phyloP scores from a whole-genome alignment of 2,329 filamentous ascomycete genomes.

The Zasmidium angulare region DNA sequence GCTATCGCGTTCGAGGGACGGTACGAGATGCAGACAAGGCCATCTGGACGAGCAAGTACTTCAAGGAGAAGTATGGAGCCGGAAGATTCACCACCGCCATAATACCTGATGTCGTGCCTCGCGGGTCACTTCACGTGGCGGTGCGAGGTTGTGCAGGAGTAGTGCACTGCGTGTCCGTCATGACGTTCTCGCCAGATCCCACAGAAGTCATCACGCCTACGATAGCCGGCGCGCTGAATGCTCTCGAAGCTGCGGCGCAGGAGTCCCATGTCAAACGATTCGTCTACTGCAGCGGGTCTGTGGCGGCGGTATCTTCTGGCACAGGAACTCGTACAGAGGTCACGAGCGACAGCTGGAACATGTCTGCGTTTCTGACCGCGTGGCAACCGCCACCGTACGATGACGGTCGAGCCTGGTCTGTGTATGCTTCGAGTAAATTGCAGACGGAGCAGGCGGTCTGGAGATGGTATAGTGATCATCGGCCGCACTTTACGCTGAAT shows the following conservation, averaged over 20 bases:
- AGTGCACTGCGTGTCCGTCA: constrained; percentile 48
- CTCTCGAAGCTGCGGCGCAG: constrained; percentile 43
- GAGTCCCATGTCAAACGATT: constrained; percentile 45
- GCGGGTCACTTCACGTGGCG: constrained; percentile 41
- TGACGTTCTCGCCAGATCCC: constrained; percentile 42
- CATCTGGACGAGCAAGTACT: constrained; percentile 27
- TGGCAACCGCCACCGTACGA: constrained; percentile 33
- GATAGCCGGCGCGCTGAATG: constrained; percentile 36
- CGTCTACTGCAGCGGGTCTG: constrained; percentile 43
- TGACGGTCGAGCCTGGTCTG: constrained; percentile 20
- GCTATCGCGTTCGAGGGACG: constrained; percentile 32
- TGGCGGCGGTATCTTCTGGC: constrained; percentile 25
- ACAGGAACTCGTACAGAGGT: constrained; percentile 32
- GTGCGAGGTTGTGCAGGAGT: constrained; percentile 45
- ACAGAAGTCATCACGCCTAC: constrained; percentile 44
- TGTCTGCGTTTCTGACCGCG: constrained; percentile 33
- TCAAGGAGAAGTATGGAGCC: constrained; percentile 28
- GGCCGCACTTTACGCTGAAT: constrained; percentile 45
- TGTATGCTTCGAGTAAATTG: constrained; percentile 47
- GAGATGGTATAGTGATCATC: constrained; percentile 44
- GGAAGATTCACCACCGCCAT: constrained; percentile 41
- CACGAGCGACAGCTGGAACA: constrained; percentile 39
- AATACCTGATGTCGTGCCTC: constrained; percentile 40
- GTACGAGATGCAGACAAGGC: constrained; percentile 27
- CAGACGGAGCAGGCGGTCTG: constrained; percentile 45